phyloP scores from a whole-genome alignment of 345 rosid genomes.

The Rhizophora mangle region DNA sequence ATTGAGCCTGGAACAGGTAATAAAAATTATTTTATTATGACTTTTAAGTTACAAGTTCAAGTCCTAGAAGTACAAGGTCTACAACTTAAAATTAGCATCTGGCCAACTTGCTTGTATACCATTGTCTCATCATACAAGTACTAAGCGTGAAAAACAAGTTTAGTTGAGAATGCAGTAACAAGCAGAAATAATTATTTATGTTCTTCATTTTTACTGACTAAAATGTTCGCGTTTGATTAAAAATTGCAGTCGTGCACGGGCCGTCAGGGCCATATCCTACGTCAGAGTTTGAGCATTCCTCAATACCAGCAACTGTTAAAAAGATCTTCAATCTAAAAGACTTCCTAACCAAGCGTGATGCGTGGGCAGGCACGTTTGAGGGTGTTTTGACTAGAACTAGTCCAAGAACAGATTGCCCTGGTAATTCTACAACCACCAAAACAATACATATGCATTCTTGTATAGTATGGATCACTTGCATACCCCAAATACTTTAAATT shows the following conservation, averaged over 20 bases:
- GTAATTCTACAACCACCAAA: slow-evolving; percentile 25
- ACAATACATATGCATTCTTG: too few relatives aligned
- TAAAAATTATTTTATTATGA: too few relatives aligned
- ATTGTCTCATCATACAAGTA: too few relatives aligned
- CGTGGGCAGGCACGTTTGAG: slow-evolving; percentile 86
- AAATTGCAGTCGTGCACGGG: slow-evolving; percentile 60
- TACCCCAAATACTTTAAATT: background rate
- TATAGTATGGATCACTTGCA: background rate
- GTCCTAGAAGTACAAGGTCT: too few relatives aligned
- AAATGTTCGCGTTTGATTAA: background rate
- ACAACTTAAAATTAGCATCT: too few relatives aligned
- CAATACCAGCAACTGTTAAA: slow-evolving; percentile 73
- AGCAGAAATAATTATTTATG: too few relatives aligned
- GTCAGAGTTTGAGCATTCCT: slow-evolving; percentile 84
- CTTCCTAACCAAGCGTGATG: slow-evolving; percentile 81
- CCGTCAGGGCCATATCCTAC: slow-evolving; percentile 72
- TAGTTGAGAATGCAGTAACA: too few relatives aligned
- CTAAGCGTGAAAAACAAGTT: too few relatives aligned
- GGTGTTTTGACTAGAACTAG: slow-evolving; percentile 47
- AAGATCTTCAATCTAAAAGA: slow-evolving; percentile 69
- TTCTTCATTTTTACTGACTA: background rate
- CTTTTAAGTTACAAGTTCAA: too few relatives aligned
- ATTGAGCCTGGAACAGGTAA: slow-evolving; percentile 75
- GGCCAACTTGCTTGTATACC: too few relatives aligned
- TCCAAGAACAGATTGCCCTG: slow-evolving; percentile 77